phyloP scores from a whole-genome alignment of 2,329 filamentous ascomycete species.

The Beauveria rudraprayagi region DNA sequence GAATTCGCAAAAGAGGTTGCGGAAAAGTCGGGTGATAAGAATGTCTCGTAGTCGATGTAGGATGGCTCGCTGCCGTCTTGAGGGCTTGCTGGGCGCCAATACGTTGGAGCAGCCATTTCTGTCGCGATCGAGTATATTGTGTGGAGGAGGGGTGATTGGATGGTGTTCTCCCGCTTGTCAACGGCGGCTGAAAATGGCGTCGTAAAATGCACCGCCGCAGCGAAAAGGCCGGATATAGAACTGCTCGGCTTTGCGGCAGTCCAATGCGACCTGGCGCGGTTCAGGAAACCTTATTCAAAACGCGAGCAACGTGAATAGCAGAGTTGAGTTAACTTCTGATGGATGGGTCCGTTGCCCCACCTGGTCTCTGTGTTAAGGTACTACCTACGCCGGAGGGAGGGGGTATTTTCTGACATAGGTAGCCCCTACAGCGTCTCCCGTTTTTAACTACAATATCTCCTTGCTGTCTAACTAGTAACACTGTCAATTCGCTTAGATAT shows the following conservation, averaged over 20 bases:
- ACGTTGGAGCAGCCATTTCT: slow-evolving; percentile 1
- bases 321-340: neutral
- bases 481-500: too few relatives aligned
- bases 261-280: neutral
- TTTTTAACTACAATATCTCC: too few relatives aligned
- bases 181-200: too few relatives aligned
- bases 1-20: slow-evolving; percentile 78
- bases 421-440: too few relatives aligned
- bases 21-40: slow-evolving; percentile 76
- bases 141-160: neutral
- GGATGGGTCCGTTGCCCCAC: neutral
- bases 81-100: slow-evolving; percentile 15
- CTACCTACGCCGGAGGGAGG: too few relatives aligned
- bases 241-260: neutral
- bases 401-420: too few relatives aligned
- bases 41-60: slow-evolving; percentile 94
- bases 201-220: neutral
- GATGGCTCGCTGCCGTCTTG: slow-evolving; percentile 54
- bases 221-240: neutral
- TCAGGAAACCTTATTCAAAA: neutral
- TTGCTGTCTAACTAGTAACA: too few relatives aligned
- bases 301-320: neutral
- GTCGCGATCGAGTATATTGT: neutral
- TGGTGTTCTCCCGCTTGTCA: too few relatives aligned
- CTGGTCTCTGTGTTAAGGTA: neutral